Conservation (phyloP, 2,329 filamentous ascomycete species). For the Alternaria panax region DNA sequence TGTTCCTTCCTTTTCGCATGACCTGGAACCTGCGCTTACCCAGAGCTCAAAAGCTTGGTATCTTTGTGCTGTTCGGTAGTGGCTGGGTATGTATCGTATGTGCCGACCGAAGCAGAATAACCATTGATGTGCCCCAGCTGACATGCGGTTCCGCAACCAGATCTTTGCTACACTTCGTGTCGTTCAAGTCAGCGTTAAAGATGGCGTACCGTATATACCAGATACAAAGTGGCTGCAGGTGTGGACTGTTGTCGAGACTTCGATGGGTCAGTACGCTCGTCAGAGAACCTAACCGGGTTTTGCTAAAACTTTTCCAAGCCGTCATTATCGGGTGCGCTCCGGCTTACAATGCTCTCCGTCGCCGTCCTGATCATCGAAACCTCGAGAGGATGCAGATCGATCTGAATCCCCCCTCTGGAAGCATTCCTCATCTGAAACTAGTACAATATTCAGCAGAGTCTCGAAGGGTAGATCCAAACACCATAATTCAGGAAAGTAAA, state of each 20-base stretch:
- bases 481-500: too few relatives aligned
- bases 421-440: too few relatives aligned
- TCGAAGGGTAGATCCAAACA: too few relatives aligned
- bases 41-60: too few relatives aligned
- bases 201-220: background rate
- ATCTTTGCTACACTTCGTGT: background rate
- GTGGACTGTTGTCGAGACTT: background rate
- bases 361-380: background rate
- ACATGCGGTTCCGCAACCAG: background rate
- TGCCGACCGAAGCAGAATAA: too few relatives aligned
- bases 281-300: background rate
- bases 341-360: background rate
- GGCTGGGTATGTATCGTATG: too few relatives aligned
- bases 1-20: too few relatives aligned
- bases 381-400: background rate
- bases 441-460: too few relatives aligned
- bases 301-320: background rate
- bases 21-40: too few relatives aligned
- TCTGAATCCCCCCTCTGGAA: too few relatives aligned
- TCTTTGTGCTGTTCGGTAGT: too few relatives aligned
- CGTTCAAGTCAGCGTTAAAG: background rate
- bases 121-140: too few relatives aligned
- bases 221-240: constrained; percentile 1
- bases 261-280: background rate
- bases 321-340: background rate